These are phyloP conservation scores for Trametes hirsuta DNA, from an alignment of 1,284 basidiomycete species.

Conservation along the genomic window DNA sequence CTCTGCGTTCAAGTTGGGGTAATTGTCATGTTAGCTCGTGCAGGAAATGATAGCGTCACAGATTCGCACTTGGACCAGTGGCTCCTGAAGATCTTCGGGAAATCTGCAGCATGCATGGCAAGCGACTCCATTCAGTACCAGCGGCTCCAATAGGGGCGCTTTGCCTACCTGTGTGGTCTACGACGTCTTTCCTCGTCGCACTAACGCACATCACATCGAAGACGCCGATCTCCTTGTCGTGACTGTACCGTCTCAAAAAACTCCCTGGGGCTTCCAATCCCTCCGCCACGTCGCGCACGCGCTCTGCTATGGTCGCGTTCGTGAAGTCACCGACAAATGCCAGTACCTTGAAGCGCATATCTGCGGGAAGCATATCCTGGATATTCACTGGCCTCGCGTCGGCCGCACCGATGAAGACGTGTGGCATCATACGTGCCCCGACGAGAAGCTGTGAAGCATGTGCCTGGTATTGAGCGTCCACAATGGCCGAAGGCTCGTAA, in stretches of 20 bases:
- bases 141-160: background rate
- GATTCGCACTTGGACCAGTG: slow-evolving; percentile 68
- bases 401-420: slow-evolving; percentile 64
- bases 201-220: slow-evolving; percentile 61
- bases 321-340: slow-evolving; percentile 65
- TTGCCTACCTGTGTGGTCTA: slow-evolving; percentile 43
- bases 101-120: slow-evolving; percentile 24
- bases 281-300: slow-evolving; percentile 47
- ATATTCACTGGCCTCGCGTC: slow-evolving; percentile 66
- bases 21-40: background rate
- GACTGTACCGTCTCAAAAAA: slow-evolving; percentile 41
- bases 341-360: slow-evolving; percentile 74
- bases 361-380: slow-evolving; percentile 69
- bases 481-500: slow-evolving; percentile 59
- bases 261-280: slow-evolving; percentile 42
- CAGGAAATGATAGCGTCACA: background rate
- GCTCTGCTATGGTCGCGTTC: slow-evolving; percentile 40
- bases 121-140: background rate
- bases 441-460: slow-evolving; percentile 53
- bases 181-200: slow-evolving; percentile 47
- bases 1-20: slow-evolving; percentile 22
- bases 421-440: slow-evolving; percentile 64
- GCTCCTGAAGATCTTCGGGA: slow-evolving; percentile 53
- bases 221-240: slow-evolving; percentile 28
- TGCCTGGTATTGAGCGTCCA: slow-evolving; percentile 46